Conservation (phyloP, 108 stramenopile genomes). For the Pseudonitzschia multistriata region DNA sequence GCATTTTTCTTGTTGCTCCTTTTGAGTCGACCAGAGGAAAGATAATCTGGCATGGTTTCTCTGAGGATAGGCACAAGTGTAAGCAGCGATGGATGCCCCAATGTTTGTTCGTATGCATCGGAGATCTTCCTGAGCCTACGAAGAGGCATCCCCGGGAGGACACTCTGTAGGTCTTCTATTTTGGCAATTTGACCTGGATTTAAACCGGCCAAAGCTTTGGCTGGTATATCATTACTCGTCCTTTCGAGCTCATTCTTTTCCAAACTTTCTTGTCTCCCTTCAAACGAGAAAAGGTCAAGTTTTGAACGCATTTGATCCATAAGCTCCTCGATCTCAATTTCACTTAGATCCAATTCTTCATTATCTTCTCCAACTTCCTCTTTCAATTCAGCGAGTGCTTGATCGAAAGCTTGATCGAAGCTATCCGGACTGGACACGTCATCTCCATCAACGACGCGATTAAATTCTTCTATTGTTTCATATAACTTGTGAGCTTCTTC, state of each 20-base stretch:
- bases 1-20: conserved; percentile 62
- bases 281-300: neutral
- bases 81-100: conserved; percentile 74
- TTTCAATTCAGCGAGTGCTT: conserved; percentile 7
- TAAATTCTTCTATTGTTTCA: conserved; percentile 41
- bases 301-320: neutral
- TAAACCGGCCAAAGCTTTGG: neutral
- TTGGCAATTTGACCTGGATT: conserved; percentile 8
- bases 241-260: neutral
- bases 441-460: neutral
- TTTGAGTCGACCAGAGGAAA: conserved; percentile 54
- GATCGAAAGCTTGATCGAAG: neutral
- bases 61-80: conserved; percentile 62
- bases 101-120: conserved; percentile 53
- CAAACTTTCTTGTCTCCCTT: neutral
- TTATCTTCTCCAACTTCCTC: neutral
- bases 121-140: conserved; percentile 53
- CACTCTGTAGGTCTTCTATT: conserved; percentile 42
- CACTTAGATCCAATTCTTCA: conserved; percentile 14
- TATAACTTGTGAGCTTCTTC: conserved; percentile 61
- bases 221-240: neutral
- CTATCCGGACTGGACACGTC: neutral
- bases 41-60: conserved; percentile 77
- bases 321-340: conserved; percentile 6
- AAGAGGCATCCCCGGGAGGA: conserved; percentile 67